Percentiles rank a stretch among this genome's conserved stretches.
Evolutionary conservation across 116 monocot genomes (phyloP).

Genomic region (Papilionanthe hybrid): DNA sequence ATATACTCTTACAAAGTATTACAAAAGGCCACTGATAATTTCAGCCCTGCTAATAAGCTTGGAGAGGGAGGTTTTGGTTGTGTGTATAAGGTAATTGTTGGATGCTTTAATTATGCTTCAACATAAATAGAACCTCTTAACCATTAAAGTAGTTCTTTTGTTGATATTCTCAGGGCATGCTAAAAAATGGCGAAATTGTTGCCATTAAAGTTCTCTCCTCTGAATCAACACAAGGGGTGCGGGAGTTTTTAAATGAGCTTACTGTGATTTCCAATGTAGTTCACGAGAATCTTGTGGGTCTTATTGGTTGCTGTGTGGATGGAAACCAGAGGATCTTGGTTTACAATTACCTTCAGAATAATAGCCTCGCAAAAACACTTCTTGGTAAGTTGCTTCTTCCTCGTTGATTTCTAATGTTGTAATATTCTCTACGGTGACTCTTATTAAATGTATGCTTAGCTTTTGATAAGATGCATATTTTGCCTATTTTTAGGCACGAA

Average conservation of each 20-base stretch:
- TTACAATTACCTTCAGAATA: slow-evolving; percentile 57
- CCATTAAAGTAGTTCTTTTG: not conserved
- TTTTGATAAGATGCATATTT: too few species aligned
- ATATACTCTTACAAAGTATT: slow-evolving; percentile 57
- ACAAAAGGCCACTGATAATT: slow-evolving; percentile 41
- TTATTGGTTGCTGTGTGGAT: slow-evolving; percentile 58
- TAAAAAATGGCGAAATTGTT: slow-evolving; percentile 42
- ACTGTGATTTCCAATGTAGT: slow-evolving; percentile 29
- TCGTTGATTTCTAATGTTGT: not conserved
- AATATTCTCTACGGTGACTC: not conserved
- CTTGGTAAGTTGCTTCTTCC: slow-evolving; percentile 26
- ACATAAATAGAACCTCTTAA: not conserved
- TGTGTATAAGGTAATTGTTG: slow-evolving; percentile 53
- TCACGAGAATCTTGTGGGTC: slow-evolving; percentile 50
- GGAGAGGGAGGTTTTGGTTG: slow-evolving; percentile 72
- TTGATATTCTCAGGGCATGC: slow-evolving; percentile 30
- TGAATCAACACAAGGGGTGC: slow-evolving; percentile 43
- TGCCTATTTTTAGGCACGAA: slow-evolving; percentile 19
- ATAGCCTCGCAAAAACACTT: slow-evolving; percentile 59
- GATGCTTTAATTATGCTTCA: not conserved
- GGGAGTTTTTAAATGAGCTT: slow-evolving; percentile 53
- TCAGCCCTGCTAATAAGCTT: slow-evolving; percentile 39
- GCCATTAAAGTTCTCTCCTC: slow-evolving; percentile 59
- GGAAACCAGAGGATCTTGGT: slow-evolving; percentile 46
- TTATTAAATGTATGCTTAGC: not conserved